A percentile compares a stretch with the other conserved stretches of the same genome.
Evolutionary conservation across 2,329 filamentous ascomycete genomes (phyloP).

Genomic region (Penicillium verrucosum): DNA sequence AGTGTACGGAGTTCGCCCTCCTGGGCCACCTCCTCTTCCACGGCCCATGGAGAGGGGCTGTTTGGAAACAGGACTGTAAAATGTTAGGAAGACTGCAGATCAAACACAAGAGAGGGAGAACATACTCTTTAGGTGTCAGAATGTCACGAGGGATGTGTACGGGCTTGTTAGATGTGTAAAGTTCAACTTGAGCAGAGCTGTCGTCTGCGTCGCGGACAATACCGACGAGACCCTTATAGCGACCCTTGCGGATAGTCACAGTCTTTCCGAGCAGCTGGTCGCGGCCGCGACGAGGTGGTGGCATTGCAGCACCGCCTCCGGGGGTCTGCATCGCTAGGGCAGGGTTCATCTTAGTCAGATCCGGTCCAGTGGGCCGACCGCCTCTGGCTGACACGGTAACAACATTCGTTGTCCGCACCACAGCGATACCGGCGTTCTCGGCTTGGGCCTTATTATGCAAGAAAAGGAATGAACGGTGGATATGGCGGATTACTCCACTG

Average conservation of each 20-base stretch:
- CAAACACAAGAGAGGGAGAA: constrained; percentile 11
- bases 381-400: constrained; percentile 92
- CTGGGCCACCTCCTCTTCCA: constrained; percentile 32
- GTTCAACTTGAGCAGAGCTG: constrained; percentile 78
- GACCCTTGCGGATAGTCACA: constrained; percentile 80
- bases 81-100: constrained; percentile 12
- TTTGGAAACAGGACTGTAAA: constrained; percentile 60
- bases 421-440: constrained; percentile 87
- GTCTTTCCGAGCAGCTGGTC: constrained; percentile 88
- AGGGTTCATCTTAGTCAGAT: constrained; percentile 89
- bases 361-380: constrained; percentile 71
- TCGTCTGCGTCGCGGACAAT: constrained; percentile 96
- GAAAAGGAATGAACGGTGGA: constrained; percentile 90
- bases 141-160: constrained; percentile 78
- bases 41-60: constrained; percentile 69
- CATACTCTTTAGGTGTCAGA: constrained; percentile 79
- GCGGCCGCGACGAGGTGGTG: constrained; percentile 70
- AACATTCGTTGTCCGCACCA: constrained; percentile 79
- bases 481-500: constrained; percentile 85
- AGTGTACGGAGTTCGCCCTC: constrained; percentile 46
- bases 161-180: constrained; percentile 92
- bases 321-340: constrained; percentile 69
- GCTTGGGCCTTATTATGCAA: constrained; percentile 77
- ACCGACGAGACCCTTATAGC: constrained; percentile 87
- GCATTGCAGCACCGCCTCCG: constrained; percentile 50